A percentile compares a stretch with the other conserved stretches of the same genome.
These are phyloP conservation scores for Claviceps fusiformis DNA, from an alignment of 2,329 filamentous ascomycete species.

Conservation along the genomic window DNA sequence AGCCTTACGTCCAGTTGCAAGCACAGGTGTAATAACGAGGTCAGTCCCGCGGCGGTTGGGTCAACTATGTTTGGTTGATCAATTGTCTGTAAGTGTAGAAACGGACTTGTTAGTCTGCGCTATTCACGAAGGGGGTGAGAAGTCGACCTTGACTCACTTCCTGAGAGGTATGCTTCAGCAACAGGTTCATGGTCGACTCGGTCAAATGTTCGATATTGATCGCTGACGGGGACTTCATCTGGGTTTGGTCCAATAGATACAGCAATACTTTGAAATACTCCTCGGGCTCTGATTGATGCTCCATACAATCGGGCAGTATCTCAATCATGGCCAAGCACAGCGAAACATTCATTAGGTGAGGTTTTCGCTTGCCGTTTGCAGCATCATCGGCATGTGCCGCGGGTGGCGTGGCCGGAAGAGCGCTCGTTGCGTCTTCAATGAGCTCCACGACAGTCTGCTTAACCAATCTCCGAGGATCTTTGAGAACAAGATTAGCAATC, in stretches of 20 bases:
- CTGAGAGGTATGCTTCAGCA: constrained; percentile 26
- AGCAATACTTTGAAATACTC: constrained; percentile 31
- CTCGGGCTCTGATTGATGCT: constrained; percentile 23
- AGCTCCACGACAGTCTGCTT: constrained; percentile 20
- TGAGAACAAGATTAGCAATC: constrained; percentile 15
- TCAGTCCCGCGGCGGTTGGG: constrained; percentile 16
- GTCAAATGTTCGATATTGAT: constrained; percentile 18
- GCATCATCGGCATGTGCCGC: background rate
- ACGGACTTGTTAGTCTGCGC: background rate
- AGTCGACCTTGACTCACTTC: constrained; percentile 20
- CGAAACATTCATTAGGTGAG: constrained; percentile 11
- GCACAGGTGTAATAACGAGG: constrained; percentile 18
- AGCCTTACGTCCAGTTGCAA: constrained; percentile 16
- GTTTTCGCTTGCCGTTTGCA: background rate
- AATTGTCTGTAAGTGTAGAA: constrained; percentile 11
- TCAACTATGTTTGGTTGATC: constrained; percentile 16
- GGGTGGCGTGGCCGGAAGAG: constrained; percentile 5
- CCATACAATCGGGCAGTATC: constrained; percentile 20
- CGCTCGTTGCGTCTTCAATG: constrained; percentile 16
- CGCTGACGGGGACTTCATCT: constrained; percentile 12
- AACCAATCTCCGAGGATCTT: constrained; percentile 13
- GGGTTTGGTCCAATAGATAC: background rate
- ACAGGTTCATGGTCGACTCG: constrained; percentile 15
- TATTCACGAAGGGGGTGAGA: background rate
- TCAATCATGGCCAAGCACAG: constrained; percentile 20